Evolutionary conservation across 371 early-diverging fungal genomes (phyloP), one percentile per base, ranked within the genome.

Genomic region (Mortierella sp.): DNA sequence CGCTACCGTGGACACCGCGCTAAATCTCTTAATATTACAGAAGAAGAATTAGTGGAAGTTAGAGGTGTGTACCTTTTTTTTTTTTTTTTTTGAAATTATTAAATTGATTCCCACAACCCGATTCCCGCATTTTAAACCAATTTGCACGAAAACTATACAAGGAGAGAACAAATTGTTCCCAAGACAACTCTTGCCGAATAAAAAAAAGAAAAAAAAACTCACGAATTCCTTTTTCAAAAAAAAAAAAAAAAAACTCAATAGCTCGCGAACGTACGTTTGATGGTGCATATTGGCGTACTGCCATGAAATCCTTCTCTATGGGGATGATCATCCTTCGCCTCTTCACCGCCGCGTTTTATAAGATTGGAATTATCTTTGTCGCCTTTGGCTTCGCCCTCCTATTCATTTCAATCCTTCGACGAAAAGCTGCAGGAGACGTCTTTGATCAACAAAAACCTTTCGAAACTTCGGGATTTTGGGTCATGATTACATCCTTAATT

Each of bases 271-370:
- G 93, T 28, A 93, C 93, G 4, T 93, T 92, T 68, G 93, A 93
- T 72, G 93, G 93, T 9, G 93, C 93, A 13, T 93, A 93, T 79
- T 91, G 92, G 92, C 85, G 93, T 68, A 92, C 93, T 22, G 86
- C 92, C 23, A 72, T 93, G 26, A 89, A 89, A 32, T 84, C 92
- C 28, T 90, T 93, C 66, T 90, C 91, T 13, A 88, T 89, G n/a
- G 89, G 92, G 13, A 83, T 92, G 59, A 77, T 93, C 42, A 86
- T 93, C 60, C 68, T 93, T 43, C 90, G 91, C 29, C 85, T 93
- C 29, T 93, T 93, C 67, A 89, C 91, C 22, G 73, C 83, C 37
- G 85, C 87, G 37, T 93, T 93, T 70, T 92, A 92, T 83, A 88
- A 88, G 42, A 89, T 93, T 45, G 93, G 93, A 7, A 86, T 93